A percentile compares a stretch with the other conserved stretches of the same genome.
Conservation (phyloP, 106 monocot genomes). For the Agapanthus africanus region DNA sequence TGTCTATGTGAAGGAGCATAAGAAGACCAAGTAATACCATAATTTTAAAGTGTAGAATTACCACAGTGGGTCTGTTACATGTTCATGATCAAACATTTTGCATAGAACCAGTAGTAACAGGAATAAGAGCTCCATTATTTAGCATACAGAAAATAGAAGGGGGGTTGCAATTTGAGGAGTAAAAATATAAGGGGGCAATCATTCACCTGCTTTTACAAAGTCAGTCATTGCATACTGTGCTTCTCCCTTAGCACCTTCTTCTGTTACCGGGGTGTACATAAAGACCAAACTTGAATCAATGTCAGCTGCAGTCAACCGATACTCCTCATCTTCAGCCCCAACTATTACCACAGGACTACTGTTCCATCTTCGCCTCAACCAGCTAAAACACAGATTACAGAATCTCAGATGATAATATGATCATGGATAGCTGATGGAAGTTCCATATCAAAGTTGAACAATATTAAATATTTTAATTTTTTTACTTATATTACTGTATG, state of each 20-base stretch:
- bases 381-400: slow-evolving; percentile 27
- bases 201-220: slow-evolving; percentile 81
- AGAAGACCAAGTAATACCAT: background rate
- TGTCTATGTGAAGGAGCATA: too few relatives aligned
- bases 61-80: background rate
- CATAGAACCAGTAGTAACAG: background rate
- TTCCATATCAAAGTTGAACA: background rate
- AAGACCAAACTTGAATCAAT: slow-evolving; percentile 83
- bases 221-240: slow-evolving; percentile 84
- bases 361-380: slow-evolving; percentile 92
- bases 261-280: slow-evolving; percentile 88
- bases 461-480: background rate
- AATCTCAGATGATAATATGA: slow-evolving; percentile 4
- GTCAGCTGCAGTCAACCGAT: slow-evolving; percentile 62
- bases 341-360: slow-evolving; percentile 58
- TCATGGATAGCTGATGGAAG: background rate
- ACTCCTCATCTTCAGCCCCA: slow-evolving; percentile 85
- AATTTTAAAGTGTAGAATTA: background rate
- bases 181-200: background rate
- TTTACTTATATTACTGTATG: background rate
- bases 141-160: background rate
- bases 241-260: slow-evolving; percentile 84
- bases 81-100: background rate
- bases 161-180: background rate
- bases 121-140: background rate